A percentile compares a stretch with the other conserved stretches of the same genome.
Evolutionary conservation across 148 eudicot species (phyloP).

Genomic region (Camellia japonica): DNA sequence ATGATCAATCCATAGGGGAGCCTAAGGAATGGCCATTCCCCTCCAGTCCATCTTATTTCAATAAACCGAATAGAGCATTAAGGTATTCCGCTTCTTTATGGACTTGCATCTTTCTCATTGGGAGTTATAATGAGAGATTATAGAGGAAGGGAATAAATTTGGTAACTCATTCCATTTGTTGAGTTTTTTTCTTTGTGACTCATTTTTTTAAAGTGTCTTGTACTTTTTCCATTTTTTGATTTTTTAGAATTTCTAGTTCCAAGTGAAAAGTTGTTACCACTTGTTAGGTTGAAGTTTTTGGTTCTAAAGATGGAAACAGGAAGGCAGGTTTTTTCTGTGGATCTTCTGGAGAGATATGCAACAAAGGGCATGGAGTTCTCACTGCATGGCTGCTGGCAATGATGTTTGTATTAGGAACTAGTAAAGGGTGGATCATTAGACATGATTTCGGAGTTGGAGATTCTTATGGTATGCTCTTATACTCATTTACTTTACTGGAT

Average conservation of each 20-base stretch:
- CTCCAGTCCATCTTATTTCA: too few relatives aligned
- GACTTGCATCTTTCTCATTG: not conserved
- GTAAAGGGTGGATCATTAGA: constrained; percentile 87
- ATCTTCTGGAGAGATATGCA: constrained; percentile 80
- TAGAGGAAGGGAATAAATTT: not conserved
- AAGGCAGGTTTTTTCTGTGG: constrained; percentile 76
- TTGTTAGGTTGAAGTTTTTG: constrained; percentile 13
- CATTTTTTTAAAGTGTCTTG: not conserved
- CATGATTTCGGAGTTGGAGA: constrained; percentile 86
- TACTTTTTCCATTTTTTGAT: not conserved
- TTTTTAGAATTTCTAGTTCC: not conserved
- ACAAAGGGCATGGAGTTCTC: constrained; percentile 78
- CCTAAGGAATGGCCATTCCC: too few relatives aligned
- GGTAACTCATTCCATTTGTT: not conserved
- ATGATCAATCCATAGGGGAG: too few relatives aligned
- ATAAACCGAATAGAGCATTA: not conserved
- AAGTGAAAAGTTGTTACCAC: not conserved
- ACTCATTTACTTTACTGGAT: not conserved
- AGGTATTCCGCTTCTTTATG: not conserved
- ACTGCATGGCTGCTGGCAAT: constrained; percentile 98
- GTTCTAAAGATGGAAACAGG: constrained; percentile 46
- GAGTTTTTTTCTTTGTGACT: not conserved
- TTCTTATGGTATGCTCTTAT: constrained; percentile 57
- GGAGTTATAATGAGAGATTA: not conserved
- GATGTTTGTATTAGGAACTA: constrained; percentile 89